phyloP scores from a whole-genome alignment of 2,329 filamentous ascomycete genomes.

The Emydomyces testavorans region DNA sequence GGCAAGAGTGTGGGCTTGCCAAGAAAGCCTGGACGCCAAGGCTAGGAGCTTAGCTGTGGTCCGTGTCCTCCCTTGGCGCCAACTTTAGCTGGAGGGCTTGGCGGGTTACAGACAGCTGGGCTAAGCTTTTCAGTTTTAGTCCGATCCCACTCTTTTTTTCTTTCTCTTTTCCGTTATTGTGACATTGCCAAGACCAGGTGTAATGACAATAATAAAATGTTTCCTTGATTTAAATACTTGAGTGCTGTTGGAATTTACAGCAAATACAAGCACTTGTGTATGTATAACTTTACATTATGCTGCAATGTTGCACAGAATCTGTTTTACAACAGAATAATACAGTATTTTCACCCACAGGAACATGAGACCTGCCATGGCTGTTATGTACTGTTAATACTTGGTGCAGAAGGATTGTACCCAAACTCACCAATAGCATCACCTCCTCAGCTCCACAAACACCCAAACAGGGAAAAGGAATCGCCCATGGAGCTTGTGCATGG shows the following conservation, averaged over 20 bases:
- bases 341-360: no score
- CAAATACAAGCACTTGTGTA: neutral
- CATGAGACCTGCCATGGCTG: neutral
- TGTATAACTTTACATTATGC: neutral
- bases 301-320: neutral
- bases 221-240: neutral
- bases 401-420: slow-evolving; percentile 3
- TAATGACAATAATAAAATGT: neutral
- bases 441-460: neutral
- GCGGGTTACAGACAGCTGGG: neutral
- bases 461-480: neutral
- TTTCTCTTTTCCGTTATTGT: neutral
- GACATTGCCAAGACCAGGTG: slow-evolving; percentile 4
- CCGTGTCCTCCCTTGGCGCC: slow-evolving; percentile 7
- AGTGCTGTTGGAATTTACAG: neutral
- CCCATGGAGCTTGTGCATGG: neutral
- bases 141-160: neutral
- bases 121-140: slow-evolving; percentile 1
- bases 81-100: neutral
- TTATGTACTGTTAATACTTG: neutral
- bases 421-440: slow-evolving; percentile 7
- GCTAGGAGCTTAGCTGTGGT: slow-evolving; percentile 7
- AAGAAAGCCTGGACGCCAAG: slow-evolving; percentile 7
- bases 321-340: neutral
- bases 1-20: neutral